Base-by-base conservation (phyloP, 148 eudicot species). In the Drosera capensis region DNA sequence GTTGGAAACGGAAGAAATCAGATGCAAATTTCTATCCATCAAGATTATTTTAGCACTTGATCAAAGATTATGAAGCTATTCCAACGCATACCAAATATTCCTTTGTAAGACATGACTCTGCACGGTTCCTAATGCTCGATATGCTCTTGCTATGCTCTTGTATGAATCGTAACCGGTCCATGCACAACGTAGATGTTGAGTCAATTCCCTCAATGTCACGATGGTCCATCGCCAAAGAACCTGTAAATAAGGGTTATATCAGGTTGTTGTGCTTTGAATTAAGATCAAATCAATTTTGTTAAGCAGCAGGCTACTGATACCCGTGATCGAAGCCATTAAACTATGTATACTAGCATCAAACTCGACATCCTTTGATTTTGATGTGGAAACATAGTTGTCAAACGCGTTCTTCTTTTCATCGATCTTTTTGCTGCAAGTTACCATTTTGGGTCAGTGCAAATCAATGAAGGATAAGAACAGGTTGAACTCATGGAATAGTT, bases 81-180 rank as follows among this genome's bases (percentile, higher is more conserved):
- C n/a, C n/a, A 50, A 41, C 12, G 23, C 36, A 37, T 76, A 86
- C 96, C 96, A 50, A 30, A 56, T 79, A 86, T 54, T 73, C 82
- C 20, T 77, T 74, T 29, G 54, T 61, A 42, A 86, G 63, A 50
- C 75, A 73, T 26, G 56, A 60, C 47, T 72, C 85, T 34, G 80
- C 62, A 43, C 38, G 59, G 55, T 45, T 71, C 20, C 65, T 49
- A 30, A 82, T 74, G 41, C 38, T 63, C 51, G 73, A 52, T 43
- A 74, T 31, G 41, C 66, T 46, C 31, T 62, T 61, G 28, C 52
- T 50, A 34, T 86, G 94, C 37, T 63, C 51, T 49, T 56, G 58
- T 23, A 64, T 20, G 48, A 57, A 41, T 12, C 62, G 52, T 40
- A 86, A 79, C 62, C 76, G 73, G 46, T 73, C 57, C 51, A 58